Evolutionary conservation across 352 stramenopile species (phyloP).

Genomic region (Pythium scleroteichum): DNA sequence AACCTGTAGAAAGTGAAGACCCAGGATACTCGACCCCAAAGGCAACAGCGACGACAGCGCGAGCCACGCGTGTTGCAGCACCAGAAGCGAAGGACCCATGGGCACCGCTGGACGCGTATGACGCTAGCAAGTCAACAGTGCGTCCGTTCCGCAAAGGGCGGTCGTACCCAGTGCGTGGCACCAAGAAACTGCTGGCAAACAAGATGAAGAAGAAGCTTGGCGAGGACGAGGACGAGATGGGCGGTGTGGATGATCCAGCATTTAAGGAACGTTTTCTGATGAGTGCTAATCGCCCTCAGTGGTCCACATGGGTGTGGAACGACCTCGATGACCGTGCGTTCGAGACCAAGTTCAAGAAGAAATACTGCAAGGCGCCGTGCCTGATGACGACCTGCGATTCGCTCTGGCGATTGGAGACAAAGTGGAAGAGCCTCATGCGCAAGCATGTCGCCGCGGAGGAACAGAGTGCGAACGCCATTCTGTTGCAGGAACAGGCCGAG

Average conservation of each 20-base stretch:
- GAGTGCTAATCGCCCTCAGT: slow-evolving; percentile 48
- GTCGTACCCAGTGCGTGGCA: slow-evolving; percentile 50
- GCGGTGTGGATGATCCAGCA: slow-evolving; percentile 57
- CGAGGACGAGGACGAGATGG: slow-evolving; percentile 40
- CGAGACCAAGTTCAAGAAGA: slow-evolving; percentile 62
- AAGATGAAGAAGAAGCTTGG: slow-evolving; percentile 36
- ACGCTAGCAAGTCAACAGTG: slow-evolving; percentile 61
- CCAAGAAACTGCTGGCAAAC: slow-evolving; percentile 43
- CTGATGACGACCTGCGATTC: slow-evolving; percentile 54
- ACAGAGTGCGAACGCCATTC: slow-evolving; percentile 63
- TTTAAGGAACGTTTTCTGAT: slow-evolving; percentile 72
- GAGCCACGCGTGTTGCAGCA: neutral
- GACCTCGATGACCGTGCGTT: slow-evolving; percentile 51
- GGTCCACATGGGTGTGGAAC: slow-evolving; percentile 74
- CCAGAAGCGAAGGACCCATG: slow-evolving; percentile 60
- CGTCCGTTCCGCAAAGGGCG: slow-evolving; percentile 75
- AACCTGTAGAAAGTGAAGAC: slow-evolving; percentile 15
- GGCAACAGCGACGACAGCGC: slow-evolving; percentile 4
- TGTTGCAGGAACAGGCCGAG: slow-evolving; percentile 66
- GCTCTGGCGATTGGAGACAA: slow-evolving; percentile 66
- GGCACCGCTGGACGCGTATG: slow-evolving; percentile 72
- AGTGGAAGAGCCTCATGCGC: slow-evolving; percentile 62
- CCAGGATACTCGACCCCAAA: slow-evolving; percentile 1
- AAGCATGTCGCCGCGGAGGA: slow-evolving; percentile 48
- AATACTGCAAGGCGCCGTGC: slow-evolving; percentile 54